Base-by-base conservation (phyloP, 257 asterid species). In the Capsicum baccatum region DNA sequence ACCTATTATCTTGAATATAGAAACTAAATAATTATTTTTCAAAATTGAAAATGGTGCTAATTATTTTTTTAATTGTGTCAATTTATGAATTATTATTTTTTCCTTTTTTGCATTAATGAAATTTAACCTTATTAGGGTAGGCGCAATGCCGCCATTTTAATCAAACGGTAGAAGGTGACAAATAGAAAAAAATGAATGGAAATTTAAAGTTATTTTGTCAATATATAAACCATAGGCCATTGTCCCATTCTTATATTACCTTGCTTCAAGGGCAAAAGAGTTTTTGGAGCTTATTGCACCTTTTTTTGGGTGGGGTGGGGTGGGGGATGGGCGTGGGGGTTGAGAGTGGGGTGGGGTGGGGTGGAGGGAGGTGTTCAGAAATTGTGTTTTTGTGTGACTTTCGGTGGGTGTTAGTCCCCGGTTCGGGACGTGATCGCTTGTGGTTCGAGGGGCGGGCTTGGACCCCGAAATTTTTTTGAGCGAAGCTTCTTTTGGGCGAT, bases 81-180 rank as follows among this genome's bases (percentile, higher is more conserved):
- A 39, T 39, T 39, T 39, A 39, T 39, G 42, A 39, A 39, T 39
- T 39, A 39, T 85, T 88, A 89, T 89, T 35, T 92, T 89, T 87
- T 88, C 91, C 88, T 91, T 87, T 89, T 89, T 66, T 87, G 86
- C 88, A 90, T 87, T 91, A 86, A 93, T 88, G 81, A 64, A 21
- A 13, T 6, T 87, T 92, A 88, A 84, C 89, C 83, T 85, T 73
- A 87, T 87, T 85, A 82, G 83, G 19, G 86, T 86, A 67, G 47
- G 64, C 66, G 79, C 17, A 57, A 54, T 89, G 89, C 89, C 48
- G 56, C 42, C 90, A 83, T 85, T 68, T 85, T 83, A 85, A 17
- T 63, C 68, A 84, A 84, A 63, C 71, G 67, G 79, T 35, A 74
- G 84, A 88, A 82, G 12, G 80, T 42, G 86, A 88, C 87, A 85